A percentile compares a stretch with the other conserved stretches of the same genome.
These are phyloP conservation scores for Venturia oleaginea DNA, from an alignment of 2,329 filamentous ascomycete genomes.

Conservation along the genomic window DNA sequence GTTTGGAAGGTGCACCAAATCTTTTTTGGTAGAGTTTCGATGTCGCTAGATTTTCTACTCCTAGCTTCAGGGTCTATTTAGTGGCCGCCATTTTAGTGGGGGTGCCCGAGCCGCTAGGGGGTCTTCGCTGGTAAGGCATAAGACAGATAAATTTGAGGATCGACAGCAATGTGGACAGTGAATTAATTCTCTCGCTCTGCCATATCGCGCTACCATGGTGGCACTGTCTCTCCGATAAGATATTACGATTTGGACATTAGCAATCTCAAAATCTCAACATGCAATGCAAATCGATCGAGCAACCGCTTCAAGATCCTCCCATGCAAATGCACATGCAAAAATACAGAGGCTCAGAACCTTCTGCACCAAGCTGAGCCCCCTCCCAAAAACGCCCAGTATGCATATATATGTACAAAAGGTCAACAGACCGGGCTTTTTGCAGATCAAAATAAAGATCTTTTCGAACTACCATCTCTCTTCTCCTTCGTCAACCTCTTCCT, in stretches of 20 bases:
- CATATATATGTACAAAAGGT: background rate
- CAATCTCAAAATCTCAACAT: background rate
- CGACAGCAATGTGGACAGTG: too few species aligned
- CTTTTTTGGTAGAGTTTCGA: background rate
- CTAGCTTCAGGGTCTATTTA: background rate
- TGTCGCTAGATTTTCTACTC: background rate
- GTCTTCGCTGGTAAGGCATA: background rate
- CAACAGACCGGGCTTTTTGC: background rate
- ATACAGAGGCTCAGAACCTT: background rate
- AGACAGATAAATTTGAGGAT: background rate
- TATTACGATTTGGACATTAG: background rate
- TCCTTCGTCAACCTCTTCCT: slow-evolving; percentile 7
- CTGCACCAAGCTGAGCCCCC: background rate
- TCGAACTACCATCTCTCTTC: slow-evolving; percentile 1
- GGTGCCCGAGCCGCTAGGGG: background rate
- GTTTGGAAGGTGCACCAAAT: background rate
- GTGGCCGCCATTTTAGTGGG: background rate
- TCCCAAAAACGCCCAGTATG: background rate
- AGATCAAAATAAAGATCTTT: background rate
- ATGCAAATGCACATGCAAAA: background rate
- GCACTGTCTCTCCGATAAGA: background rate
- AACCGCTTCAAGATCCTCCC: background rate
- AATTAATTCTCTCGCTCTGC: too few species aligned
- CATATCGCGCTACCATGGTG: background rate
- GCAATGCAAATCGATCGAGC: background rate